Evolutionary conservation across 1,284 basidiomycete species (phyloP), one percentile per base, ranked within the genome.

Genomic region (Mycosarcoma maydis): DNA sequence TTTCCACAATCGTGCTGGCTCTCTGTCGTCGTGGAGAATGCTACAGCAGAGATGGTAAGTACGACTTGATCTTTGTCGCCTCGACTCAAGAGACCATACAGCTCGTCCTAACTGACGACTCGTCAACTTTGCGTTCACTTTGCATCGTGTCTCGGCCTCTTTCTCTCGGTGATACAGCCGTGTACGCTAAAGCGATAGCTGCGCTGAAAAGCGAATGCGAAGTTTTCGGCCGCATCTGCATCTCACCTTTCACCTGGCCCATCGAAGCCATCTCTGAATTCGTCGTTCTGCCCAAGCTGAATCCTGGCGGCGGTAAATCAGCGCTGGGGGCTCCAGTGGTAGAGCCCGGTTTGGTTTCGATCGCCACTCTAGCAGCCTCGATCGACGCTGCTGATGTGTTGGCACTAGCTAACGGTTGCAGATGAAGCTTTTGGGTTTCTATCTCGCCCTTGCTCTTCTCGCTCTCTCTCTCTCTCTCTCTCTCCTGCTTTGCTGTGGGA

Each of bases 181-280:
- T 30, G 17, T 30, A 51, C 22, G 55, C 62, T 3, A 59, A 43
- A 27, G 56, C 55, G 16, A 41, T 59, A 6, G 56, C 55, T 0
- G 62, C 62, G 3, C 47, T 66, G 19, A 38, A 54, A 17, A 40
- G 46, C n/a, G 55, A 66, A 27, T 5, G 16, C 19, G 51, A 66
- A 22, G 26, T 41, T 10, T 55, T 54, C 30, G 46, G 51, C 4
- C 55, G 62, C 9, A 39, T 54, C 23, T 66, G 62, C 62, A 39
- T 55, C 46, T 66, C 62, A 6, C 62, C 62, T 5, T 66, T 54
- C 38, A 46, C 55, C 0, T 66, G 62, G 62, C 51, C 62, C 8
- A 47, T 66, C 30, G 62, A 66, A 7, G 55, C 51, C 0, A 17
- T 55, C 8, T 59, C 62, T 6, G 51, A 54, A 32, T 66, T 66